Percentiles rank a stretch among this genome's conserved stretches.
Evolutionary conservation across 768 basidiomycete species (phyloP).

Genomic region (Trametes punicea): DNA sequence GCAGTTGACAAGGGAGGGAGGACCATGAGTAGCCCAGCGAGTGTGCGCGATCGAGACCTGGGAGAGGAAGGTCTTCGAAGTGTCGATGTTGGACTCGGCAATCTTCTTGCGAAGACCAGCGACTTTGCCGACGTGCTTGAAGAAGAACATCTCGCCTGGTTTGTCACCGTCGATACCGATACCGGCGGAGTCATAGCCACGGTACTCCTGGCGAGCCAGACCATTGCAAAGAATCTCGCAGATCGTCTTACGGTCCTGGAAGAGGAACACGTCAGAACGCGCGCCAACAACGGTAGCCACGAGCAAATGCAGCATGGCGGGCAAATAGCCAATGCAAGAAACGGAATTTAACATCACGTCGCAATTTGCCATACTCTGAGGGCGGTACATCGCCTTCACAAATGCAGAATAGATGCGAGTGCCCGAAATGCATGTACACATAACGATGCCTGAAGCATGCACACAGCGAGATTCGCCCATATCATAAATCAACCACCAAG

Average conservation of each 20-base stretch:
- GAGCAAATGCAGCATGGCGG: background rate
- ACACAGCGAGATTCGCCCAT: too few species aligned
- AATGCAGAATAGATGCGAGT: background rate
- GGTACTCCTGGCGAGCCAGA: conserved; percentile 93
- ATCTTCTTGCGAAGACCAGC: conserved; percentile 89
- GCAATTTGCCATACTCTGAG: too few species aligned
- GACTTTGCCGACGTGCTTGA: conserved; percentile 99
- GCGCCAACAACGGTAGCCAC: background rate
- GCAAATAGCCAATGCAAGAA: too few species aligned
- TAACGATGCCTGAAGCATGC: too few species aligned
- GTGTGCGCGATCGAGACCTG: conserved; percentile 99
- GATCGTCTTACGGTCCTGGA: conserved; percentile 82
- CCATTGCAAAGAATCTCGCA: conserved; percentile 89
- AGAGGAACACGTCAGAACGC: background rate
- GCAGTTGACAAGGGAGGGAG: conserved; percentile 85
- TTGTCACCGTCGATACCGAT: conserved; percentile 90
- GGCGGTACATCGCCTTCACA: background rate
- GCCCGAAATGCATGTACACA: too few species aligned
- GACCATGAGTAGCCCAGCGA: conserved; percentile 98
- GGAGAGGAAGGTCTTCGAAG: conserved; percentile 70
- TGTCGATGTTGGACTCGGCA: conserved; percentile 63
- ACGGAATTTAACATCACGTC: too few species aligned
- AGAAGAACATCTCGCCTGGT: conserved; percentile 69
- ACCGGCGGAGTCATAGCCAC: conserved; percentile 96
- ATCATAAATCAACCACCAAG: too few species aligned